These are phyloP conservation scores for Penicillium tannophilum DNA, from an alignment of 495 filamentous ascomycete species.

Conservation along the genomic window DNA sequence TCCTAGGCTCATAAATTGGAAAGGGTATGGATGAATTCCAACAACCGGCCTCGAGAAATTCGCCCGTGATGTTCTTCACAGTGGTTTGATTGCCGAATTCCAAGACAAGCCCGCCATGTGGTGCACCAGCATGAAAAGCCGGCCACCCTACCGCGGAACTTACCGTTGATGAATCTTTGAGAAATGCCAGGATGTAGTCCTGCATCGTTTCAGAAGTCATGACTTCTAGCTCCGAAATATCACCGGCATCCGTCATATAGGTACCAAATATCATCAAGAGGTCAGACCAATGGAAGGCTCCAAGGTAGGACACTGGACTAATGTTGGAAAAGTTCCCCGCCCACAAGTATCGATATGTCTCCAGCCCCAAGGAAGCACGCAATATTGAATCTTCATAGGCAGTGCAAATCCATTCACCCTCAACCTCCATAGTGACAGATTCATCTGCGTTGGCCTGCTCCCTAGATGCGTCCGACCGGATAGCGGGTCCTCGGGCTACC, in stretches of 20 bases:
- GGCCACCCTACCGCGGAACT: not conserved
- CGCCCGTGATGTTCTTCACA: not conserved
- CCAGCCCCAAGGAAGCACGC: conserved; percentile 16
- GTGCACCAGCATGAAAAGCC: not conserved
- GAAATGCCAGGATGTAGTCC: conserved; percentile 32
- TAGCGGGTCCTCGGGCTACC: conserved; percentile 32
- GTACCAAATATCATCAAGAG: conserved; percentile 49
- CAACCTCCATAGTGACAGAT: conserved; percentile 28
- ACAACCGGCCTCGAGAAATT: conserved; percentile 1
- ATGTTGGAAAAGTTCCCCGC: conserved; percentile 51
- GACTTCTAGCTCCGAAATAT: conserved; percentile 35
- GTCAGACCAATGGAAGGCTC: conserved; percentile 48
- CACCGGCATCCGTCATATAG: conserved; percentile 30
- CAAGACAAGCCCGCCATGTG: not conserved
- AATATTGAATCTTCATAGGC: conserved; percentile 32
- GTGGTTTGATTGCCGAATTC: not conserved
- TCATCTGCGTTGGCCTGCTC: conserved; percentile 40
- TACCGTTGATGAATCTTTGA: conserved; percentile 15
- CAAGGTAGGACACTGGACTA: conserved; percentile 42
- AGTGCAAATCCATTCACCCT: conserved; percentile 9
- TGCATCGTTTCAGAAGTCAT: conserved; percentile 41
- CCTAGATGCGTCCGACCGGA: conserved; percentile 45
- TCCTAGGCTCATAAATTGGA: conserved; percentile 2
- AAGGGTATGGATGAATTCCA: not conserved
- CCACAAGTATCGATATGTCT: conserved; percentile 25